Evolutionary conservation across 805 yeast species (phyloP), one percentile per base, ranked within the genome.

Genomic region (Henningerozyma blattae): DNA sequence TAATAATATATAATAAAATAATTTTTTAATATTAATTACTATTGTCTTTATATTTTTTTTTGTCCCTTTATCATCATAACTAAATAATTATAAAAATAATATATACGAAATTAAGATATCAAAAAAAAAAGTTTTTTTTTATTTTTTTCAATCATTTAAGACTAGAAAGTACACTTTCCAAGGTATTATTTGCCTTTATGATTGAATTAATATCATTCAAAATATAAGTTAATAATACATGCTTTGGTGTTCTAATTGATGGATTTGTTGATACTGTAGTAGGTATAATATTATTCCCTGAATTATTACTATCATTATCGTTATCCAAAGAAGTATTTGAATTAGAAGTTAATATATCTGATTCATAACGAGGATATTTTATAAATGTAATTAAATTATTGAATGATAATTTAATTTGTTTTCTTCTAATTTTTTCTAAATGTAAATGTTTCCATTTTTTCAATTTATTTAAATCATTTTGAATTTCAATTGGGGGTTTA

Each of bases 381-480:
- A 53, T 38, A 34, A 49, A 28, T 9, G 37, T 40, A n/a, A 44
- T 41, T 28, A 58, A 36, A 12, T 44, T 43, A 18, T 53, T 53
- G 35, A 54, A 58, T 9, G 47, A 38, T 14, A 42, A 39, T 34
- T 53, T 56, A 15, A 54, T 53, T 14, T 46, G 40, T 32, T 42
- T 45, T 37, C 60, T 46, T 35, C 59, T 40, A 25, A 48, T 34
- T 34, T 52, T 52, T 33, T 56, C 61, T 14, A 52, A 35, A 28
- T 49, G 47, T 4, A 55, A 58, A 39, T 55, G 60, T 32, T 46
- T 51, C 60, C 60, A 55, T 40, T 50, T 54, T 32, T 49, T 48
- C 5, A 49, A 17, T 27, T 34, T 34, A 5, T 36, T 39, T 5
- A 44, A 34, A 38, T 52, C 48, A 22, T 37, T 31, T 17, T 18